These are phyloP conservation scores for Elymus sibiricus DNA, from an alignment of 176 grass and related monocot genomes.

Conservation along the genomic window DNA sequence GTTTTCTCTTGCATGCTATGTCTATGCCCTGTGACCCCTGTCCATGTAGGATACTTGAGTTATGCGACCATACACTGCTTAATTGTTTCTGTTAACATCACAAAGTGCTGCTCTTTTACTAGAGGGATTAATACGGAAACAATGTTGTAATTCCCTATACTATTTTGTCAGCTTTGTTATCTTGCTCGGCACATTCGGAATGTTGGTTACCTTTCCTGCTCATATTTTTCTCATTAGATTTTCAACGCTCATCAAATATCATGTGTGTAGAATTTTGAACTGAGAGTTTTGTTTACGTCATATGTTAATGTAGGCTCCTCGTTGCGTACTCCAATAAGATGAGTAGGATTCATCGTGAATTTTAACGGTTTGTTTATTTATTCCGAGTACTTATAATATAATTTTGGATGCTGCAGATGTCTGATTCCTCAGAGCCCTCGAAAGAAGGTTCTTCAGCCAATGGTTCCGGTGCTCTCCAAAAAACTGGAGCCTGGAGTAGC, in stretches of 20 bases:
- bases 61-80: neutral
- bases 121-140: neutral
- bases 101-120: neutral
- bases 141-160: neutral
- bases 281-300: neutral
- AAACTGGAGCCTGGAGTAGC: conserved; percentile 51
- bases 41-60: neutral
- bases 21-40: neutral
- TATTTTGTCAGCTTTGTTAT: neutral
- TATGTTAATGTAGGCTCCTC: neutral
- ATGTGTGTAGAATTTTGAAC: neutral
- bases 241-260: neutral
- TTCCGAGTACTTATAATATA: neutral
- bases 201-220: neutral
- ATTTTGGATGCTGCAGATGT: conserved; percentile 48
- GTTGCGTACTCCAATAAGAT: neutral
- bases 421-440: conserved; percentile 32
- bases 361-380: neutral
- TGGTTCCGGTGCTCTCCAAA: conserved; percentile 26
- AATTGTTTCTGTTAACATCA: neutral
- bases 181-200: neutral
- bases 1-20: neutral
- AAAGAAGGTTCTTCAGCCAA: conserved; percentile 37
- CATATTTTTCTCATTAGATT: neutral
- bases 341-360: neutral